Conservation (phyloP, 805 yeast species). For the Suhomyces pyralidae region DNA sequence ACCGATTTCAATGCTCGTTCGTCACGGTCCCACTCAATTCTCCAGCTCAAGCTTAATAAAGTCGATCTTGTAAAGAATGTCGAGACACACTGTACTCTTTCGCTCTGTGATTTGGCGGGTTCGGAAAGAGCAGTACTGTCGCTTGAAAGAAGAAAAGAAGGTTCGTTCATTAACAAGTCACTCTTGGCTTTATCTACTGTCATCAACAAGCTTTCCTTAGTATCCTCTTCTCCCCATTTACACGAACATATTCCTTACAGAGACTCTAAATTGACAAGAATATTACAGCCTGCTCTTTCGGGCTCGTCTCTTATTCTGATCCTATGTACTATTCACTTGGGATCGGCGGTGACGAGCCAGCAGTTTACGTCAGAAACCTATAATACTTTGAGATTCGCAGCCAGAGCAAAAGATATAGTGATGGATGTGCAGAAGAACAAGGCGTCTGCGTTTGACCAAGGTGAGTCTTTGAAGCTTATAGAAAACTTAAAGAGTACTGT, state of each 20-base stretch:
- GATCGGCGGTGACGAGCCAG: slow-evolving; percentile 30
- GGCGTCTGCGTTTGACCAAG: slow-evolving; percentile 34
- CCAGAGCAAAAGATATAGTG: slow-evolving; percentile 84
- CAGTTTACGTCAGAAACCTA: slow-evolving; percentile 70
- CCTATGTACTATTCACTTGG: slow-evolving; percentile 80
- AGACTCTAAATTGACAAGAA: slow-evolving; percentile 86
- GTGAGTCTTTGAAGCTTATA: slow-evolving; percentile 40
- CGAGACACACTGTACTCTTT: slow-evolving; percentile 57
- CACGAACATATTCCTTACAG: slow-evolving; percentile 81
- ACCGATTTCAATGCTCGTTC: slow-evolving; percentile 87
- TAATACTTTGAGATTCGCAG: slow-evolving; percentile 87
- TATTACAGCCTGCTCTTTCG: slow-evolving; percentile 87
- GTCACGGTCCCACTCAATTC: slow-evolving; percentile 89
- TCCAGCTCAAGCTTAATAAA: slow-evolving; percentile 58
- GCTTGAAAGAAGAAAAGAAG: slow-evolving; percentile 85
- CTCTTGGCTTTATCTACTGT: slow-evolving; percentile 87
- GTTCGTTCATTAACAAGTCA: slow-evolving; percentile 88
- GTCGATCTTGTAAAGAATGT: slow-evolving; percentile 39
- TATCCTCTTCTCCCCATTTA: slow-evolving; percentile 15
- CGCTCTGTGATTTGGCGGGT: slow-evolving; percentile 94
- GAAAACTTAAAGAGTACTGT: slow-evolving; percentile 56
- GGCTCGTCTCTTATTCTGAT: slow-evolving; percentile 84
- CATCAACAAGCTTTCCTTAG: slow-evolving; percentile 68
- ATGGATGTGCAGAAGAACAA: slow-evolving; percentile 61
- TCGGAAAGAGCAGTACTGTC: slow-evolving; percentile 77